Percentiles rank a stretch among this genome's conserved stretches.
Evolutionary conservation across 371 early-diverging fungal genomes (phyloP).

Genomic region (Coemansia sp.): DNA sequence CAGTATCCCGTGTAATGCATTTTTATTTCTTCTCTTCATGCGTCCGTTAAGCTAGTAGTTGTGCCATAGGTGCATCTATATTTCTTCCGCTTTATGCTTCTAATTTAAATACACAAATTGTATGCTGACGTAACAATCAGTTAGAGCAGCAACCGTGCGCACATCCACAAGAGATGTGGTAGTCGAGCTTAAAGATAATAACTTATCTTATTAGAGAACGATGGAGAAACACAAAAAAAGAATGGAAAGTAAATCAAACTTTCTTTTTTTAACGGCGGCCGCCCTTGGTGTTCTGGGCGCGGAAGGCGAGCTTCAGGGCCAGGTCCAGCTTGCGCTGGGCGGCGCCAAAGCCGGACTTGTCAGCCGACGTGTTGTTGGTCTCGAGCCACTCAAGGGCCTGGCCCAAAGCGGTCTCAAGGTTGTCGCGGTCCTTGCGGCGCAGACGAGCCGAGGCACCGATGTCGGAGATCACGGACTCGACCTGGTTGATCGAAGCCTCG

Average conservation of each 20-base stretch:
- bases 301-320: slow-evolving; percentile 73
- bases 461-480: slow-evolving; percentile 55
- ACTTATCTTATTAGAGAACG: no score
- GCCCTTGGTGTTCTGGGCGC: slow-evolving; percentile 32
- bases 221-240: no score
- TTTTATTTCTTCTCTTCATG: background rate
- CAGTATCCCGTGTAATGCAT: slow-evolving; percentile 39
- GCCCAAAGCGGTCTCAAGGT: slow-evolving; percentile 82
- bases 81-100: background rate
- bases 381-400: slow-evolving; percentile 87
- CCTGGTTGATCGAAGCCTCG: slow-evolving; percentile 85
- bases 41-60: background rate
- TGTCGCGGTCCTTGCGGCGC: slow-evolving; percentile 81
- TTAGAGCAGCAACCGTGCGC: no score
- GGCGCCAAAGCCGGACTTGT: slow-evolving; percentile 84
- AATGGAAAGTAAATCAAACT: background rate
- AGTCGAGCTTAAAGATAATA: no score
- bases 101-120: slow-evolving; percentile 1
- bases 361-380: slow-evolving; percentile 70
- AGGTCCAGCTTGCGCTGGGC: slow-evolving; percentile 93
- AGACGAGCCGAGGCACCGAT: slow-evolving; percentile 54
- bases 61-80: background rate
- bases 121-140: background rate
- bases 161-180: no score
- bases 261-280: slow-evolving; percentile 29